These are phyloP conservation scores for Xylaria sp. DNA, from an alignment of 2,329 filamentous ascomycete species.

Conservation along the genomic window DNA sequence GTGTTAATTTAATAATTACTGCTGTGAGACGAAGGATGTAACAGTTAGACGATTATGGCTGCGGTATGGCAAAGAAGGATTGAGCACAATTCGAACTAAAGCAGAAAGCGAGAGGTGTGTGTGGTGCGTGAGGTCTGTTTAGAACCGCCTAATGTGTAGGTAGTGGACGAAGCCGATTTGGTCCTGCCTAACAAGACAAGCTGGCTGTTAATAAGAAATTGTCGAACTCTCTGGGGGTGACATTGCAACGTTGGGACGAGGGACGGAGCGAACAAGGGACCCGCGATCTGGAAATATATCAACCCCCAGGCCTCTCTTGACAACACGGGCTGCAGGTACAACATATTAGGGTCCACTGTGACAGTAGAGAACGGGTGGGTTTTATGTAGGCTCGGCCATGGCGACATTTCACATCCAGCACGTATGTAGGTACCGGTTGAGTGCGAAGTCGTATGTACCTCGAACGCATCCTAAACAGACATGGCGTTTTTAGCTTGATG, in stretches of 20 bases:
- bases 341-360: not conserved
- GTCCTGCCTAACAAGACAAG: not conserved
- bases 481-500: not conserved
- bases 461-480: not conserved
- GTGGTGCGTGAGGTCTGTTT: no score
- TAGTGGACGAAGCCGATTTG: no score
- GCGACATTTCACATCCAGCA: not conserved
- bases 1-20: not conserved
- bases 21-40: not conserved
- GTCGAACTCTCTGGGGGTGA: not conserved
- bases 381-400: no score
- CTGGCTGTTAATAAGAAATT: not conserved
- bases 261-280: not conserved
- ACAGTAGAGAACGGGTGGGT: not conserved
- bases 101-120: not conserved
- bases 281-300: not conserved
- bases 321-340: not conserved
- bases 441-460: not conserved
- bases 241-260: not conserved
- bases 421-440: not conserved
- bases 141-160: no score
- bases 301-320: no score
- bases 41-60: not conserved
- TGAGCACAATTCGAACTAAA: not conserved
- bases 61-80: not conserved